phyloP scores from a whole-genome alignment of 345 rosid genomes.

The Camelina hispida region DNA sequence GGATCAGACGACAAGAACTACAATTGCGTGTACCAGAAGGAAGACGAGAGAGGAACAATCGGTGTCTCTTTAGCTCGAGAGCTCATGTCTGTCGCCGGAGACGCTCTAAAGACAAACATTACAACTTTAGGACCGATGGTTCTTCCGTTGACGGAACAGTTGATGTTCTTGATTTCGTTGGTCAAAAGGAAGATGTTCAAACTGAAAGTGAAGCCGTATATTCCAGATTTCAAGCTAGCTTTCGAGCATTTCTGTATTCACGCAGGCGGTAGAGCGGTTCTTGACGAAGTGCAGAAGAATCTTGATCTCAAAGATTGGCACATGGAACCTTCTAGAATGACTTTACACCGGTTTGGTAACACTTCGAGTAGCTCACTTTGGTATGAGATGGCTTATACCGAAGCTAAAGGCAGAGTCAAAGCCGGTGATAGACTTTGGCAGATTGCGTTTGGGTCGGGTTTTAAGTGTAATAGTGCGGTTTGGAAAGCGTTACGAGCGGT shows the following conservation, averaged over 20 bases:
- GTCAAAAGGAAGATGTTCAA: constrained; percentile 61
- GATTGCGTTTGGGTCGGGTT: constrained; percentile 96
- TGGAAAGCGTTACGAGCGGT: constrained; percentile 74
- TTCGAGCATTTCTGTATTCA: constrained; percentile 94
- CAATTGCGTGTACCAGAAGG: constrained; percentile 79
- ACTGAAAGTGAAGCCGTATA: constrained; percentile 68
- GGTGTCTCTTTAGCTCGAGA: constrained; percentile 89
- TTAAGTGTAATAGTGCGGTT: constrained; percentile 93
- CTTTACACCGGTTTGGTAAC: constrained; percentile 85
- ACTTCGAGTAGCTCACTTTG: constrained; percentile 92
- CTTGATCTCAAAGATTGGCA: constrained; percentile 78
- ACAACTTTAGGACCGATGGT: constrained; percentile 89
- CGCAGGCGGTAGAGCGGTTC: constrained; percentile 83
- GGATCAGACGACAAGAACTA: constrained; percentile 78
- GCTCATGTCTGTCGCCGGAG: constrained; percentile 91
- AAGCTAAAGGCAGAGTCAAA: constrained; percentile 80
- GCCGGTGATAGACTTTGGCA: constrained; percentile 88
- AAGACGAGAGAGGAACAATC: constrained; percentile 66
- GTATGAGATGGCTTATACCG: constrained; percentile 92
- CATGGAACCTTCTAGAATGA: constrained; percentile 95
- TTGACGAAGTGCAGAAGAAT: constrained; percentile 81
- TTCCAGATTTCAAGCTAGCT: constrained; percentile 87
- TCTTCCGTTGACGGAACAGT: constrained; percentile 69
- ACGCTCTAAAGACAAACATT: constrained; percentile 84
- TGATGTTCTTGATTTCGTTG: constrained; percentile 64